Base-by-base conservation (phyloP, 768 basidiomycete genomes). In the Tulasnella sp. region DNA sequence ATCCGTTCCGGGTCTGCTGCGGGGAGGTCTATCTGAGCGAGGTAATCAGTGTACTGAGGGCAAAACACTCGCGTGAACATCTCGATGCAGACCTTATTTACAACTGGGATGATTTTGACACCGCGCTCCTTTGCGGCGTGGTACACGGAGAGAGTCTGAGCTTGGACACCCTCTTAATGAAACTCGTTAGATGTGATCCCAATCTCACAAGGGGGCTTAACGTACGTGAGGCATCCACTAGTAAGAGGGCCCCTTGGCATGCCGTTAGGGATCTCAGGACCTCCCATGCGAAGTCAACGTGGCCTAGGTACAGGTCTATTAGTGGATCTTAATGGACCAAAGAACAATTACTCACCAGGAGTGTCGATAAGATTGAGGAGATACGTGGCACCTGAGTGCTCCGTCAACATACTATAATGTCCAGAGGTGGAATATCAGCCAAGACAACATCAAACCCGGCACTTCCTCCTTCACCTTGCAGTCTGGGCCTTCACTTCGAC, bases 251-350 rank as follows among this genome's bases (percentile, higher is more conserved):
- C 11, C 98, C 98, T 85, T 99, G 94, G 81, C 93, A 98, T 42
- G 97, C 95, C 4, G 95, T 91, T 55, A 99, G 85, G 37, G 94
- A 95, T 71, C 98, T 89, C 20, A 95, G 92, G 44, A 99, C 95
- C 84, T 99, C 97, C 91, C 95, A 98, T 78, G 94, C 89, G 84
- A 99, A 99, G 86, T 99, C 98, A 48, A 98, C 98, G 85, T 99
- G 98, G 1, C 98, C 96, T 74, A 29, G 32, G 46, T 67, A 11
- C 35, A 39, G 9, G 15, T 44, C 7, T 10, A n/a, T 18, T 46
- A 40, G 51, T 39, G 18, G 16, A 46, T 44, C 42, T 32, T 32
- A 20, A 76, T 37, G 11, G 40, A 61, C 40, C 13, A 51, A 67
- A 26, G 61, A 40, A 16, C 3, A 11, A 46, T 37, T 87, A 51